Base-by-base conservation (phyloP, 345 rosid genomes). In the Citrus inodora region DNA sequence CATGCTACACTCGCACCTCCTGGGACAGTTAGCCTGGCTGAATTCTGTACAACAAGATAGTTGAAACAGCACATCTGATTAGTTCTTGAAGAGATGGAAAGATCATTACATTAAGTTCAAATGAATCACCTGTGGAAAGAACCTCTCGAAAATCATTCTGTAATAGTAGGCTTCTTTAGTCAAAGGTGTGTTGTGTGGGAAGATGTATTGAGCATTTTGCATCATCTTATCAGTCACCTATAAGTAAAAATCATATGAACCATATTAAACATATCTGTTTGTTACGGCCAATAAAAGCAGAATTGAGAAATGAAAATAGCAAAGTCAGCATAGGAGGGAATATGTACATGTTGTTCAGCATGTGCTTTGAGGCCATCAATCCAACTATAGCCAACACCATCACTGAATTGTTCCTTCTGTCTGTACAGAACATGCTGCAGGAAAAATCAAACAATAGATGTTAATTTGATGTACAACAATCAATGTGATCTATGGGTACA, bases 341-440 rank as follows among this genome's bases (percentile, higher is more conserved):
- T 46, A 56, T 42, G 53, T 87, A 95, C 98, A 83, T 91, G 90
- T 80, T 63, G 69, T 28, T 85, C 87, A 76, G 99, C 94, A 73
- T 95, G 98, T 30, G 89, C 91, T 82, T 93, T 92, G 67, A 95
- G 95, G 32, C 99, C 98, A 87, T 93, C 99, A 24, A 95, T 95
- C 99, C 99, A 95, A 74, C 98, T 92, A 64, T 93, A 95, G 59
- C 98, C 97, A 38, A 95, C 99, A 37, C 99, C 98, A 70, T 95
- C 99, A 80, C 99, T 95, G 62, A 95, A 95, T 77, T 95, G 98
- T 75, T 95, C 99, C 68, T 95, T 95, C 85, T 95, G 99, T 79
- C 99, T 92, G 86, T 95, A 93, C 51, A 95, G 88, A 76, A 95
- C 91, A 83, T 91, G 96, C 93, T 91, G 91, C 86, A 81, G 38